phyloP scores from a whole-genome alignment of 192 early-diverging fungal species.

The Podila horticola region DNA sequence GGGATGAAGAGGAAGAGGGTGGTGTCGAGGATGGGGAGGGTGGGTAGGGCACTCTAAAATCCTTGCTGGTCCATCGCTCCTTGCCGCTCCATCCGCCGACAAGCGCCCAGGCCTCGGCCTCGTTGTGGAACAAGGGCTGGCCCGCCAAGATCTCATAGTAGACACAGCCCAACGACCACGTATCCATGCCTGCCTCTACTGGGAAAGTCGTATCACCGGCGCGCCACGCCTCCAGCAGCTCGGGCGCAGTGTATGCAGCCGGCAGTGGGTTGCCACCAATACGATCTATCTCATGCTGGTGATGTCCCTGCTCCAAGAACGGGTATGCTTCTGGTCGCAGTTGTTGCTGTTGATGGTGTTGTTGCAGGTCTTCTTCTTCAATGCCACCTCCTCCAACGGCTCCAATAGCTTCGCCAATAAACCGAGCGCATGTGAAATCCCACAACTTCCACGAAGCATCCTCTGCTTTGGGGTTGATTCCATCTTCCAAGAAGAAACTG shows the following conservation, averaged over 20 bases:
- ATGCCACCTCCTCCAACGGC: conserved; percentile 32
- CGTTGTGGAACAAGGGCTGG: conserved; percentile 23
- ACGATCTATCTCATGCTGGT: conserved; percentile 18
- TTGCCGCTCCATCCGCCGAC: conserved; percentile 34
- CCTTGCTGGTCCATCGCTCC: conserved; percentile 6
- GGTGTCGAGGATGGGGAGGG: neutral
- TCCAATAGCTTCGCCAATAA: conserved; percentile 46
- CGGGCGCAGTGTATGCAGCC: conserved; percentile 36
- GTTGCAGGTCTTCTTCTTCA: neutral
- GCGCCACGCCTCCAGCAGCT: conserved; percentile 47
- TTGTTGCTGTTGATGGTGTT: conserved; percentile 5
- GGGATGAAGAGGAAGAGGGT: neutral
- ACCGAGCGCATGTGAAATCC: conserved; percentile 48
- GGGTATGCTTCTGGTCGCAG: conserved; percentile 15
- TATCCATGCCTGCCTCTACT: conserved; percentile 45
- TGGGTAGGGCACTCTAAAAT: conserved; percentile 32
- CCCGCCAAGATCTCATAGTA: conserved; percentile 44
- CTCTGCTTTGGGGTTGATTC: conserved; percentile 30
- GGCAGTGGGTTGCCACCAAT: conserved; percentile 44
- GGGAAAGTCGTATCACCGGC: conserved; percentile 35
- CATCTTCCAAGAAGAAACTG: conserved; percentile 48
- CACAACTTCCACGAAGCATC: conserved; percentile 50
- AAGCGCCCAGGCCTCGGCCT: conserved; percentile 39
- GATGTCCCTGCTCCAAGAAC: conserved; percentile 28
- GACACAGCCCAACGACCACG: conserved; percentile 44